Conservation (phyloP, 192 early-diverging fungal genomes). For the Backusella tuberculispora region DNA sequence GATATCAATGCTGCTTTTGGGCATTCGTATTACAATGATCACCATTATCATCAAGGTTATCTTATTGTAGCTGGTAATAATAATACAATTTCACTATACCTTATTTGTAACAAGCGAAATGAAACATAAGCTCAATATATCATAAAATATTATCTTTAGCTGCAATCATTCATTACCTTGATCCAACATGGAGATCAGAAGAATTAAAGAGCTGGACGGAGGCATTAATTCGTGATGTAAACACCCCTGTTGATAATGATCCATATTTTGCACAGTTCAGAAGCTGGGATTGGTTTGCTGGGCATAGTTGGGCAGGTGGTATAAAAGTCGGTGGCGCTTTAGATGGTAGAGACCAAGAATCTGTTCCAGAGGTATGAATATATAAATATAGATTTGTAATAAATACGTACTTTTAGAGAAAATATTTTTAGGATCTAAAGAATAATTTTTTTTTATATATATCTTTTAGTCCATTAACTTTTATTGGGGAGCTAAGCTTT, state of each 20-base stretch:
- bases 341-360: slow-evolving; percentile 46
- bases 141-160: slow-evolving; percentile 22
- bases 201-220: slow-evolving; percentile 40
- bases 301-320: slow-evolving; percentile 70
- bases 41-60: slow-evolving; percentile 49
- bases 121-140: not conserved
- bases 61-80: slow-evolving; percentile 34
- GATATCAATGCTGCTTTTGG: slow-evolving; percentile 39
- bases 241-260: slow-evolving; percentile 51
- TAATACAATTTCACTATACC: not conserved
- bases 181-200: slow-evolving; percentile 34
- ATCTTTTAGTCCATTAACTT: slow-evolving; percentile 37
- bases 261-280: slow-evolving; percentile 57
- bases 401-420: not conserved
- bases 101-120: not conserved
- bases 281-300: slow-evolving; percentile 62
- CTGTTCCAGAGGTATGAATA: slow-evolving; percentile 41
- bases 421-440: not conserved
- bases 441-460: slow-evolving; percentile 8
- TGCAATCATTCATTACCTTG: slow-evolving; percentile 41
- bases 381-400: not conserved
- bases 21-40: slow-evolving; percentile 46
- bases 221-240: slow-evolving; percentile 50
- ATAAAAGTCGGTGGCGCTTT: slow-evolving; percentile 42
- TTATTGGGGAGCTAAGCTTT: slow-evolving; percentile 43